phyloP scores from a whole-genome alignment of 2,329 filamentous ascomycete genomes.

The Aspergillus neotritici region DNA sequence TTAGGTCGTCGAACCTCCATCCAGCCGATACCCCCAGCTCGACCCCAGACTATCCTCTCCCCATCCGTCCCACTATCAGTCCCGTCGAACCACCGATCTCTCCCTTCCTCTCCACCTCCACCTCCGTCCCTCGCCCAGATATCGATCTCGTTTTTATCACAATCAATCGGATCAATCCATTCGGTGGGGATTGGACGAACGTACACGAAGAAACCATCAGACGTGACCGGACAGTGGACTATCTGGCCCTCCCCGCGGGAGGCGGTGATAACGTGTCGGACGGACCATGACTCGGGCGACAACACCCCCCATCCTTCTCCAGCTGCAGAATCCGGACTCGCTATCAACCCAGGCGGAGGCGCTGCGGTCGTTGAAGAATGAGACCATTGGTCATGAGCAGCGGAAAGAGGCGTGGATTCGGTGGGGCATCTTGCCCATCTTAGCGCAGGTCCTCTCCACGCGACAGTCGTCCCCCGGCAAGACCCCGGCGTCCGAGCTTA shows the following conservation, averaged over 20 bases:
- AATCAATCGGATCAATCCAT: no score
- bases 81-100: no score
- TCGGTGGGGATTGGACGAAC: no score
- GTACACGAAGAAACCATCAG: no score
- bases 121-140: no score
- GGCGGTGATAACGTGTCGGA: constrained; percentile 22
- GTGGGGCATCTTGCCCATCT: constrained; percentile 56
- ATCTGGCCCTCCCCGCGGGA: constrained; percentile 18
- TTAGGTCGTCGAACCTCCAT: no score
- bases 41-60: no score
- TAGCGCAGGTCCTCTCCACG: constrained; percentile 46
- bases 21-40: no score
- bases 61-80: no score
- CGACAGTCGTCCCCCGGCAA: constrained; percentile 37
- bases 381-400: constrained; percentile 79
- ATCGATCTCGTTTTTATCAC: no score
- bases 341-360: constrained; percentile 45
- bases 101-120: no score
- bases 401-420: constrained; percentile 75
- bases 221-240: no score
- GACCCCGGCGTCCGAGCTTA: constrained; percentile 21
- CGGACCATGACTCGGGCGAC: constrained; percentile 51
- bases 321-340: constrained; percentile 51
- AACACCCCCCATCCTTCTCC: constrained; percentile 50
- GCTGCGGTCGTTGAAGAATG: constrained; percentile 75